A percentile compares a stretch with the other conserved stretches of the same genome.
Conservation (phyloP, 495 filamentous ascomycete genomes). For the Talaromyces nanjingensis region DNA sequence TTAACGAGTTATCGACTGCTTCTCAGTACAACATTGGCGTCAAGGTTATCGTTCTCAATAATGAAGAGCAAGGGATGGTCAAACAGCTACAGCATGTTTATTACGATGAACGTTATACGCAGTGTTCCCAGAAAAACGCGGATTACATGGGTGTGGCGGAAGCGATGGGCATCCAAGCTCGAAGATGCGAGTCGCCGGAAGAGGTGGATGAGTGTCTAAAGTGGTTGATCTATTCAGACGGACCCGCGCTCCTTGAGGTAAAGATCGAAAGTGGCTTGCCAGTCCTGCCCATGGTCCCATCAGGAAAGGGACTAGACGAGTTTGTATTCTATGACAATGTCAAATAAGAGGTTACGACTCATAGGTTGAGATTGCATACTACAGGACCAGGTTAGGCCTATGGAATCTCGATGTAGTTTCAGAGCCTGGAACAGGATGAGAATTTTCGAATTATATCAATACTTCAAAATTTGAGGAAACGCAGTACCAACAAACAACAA, state of each 20-base stretch:
- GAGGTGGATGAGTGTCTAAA: slow-evolving; percentile 71
- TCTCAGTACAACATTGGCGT: slow-evolving; percentile 90
- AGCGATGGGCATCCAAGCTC: slow-evolving; percentile 70
- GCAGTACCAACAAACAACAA: no score
- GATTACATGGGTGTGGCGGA: slow-evolving; percentile 33
- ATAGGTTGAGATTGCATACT: no score
- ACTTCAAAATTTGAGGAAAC: no score
- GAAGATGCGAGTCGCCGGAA: slow-evolving; percentile 55
- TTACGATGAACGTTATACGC: slow-evolving; percentile 84
- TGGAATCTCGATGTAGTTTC: no score
- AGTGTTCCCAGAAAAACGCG: slow-evolving; percentile 84
- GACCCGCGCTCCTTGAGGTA: slow-evolving; percentile 63
- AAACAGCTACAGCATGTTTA: slow-evolving; percentile 93
- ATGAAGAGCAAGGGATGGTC: slow-evolving; percentile 91
- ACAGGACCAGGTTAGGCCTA: no score
- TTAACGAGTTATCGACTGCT: slow-evolving; percentile 81
- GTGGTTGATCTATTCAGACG: slow-evolving; percentile 80
- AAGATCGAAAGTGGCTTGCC: slow-evolving; percentile 86
- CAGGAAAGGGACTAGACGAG: slow-evolving; percentile 79
- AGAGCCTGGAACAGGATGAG: no score
- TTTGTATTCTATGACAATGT: slow-evolving; percentile 58
- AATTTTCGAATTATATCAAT: no score
- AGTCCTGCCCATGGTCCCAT: slow-evolving; percentile 83
- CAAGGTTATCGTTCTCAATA: slow-evolving; percentile 88
- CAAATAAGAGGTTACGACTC: neutral